Percentiles rank a stretch among this genome's conserved stretches.
phyloP scores from a whole-genome alignment of 441 rosid genomes.

The Rhodomyrtus psidioides region DNA sequence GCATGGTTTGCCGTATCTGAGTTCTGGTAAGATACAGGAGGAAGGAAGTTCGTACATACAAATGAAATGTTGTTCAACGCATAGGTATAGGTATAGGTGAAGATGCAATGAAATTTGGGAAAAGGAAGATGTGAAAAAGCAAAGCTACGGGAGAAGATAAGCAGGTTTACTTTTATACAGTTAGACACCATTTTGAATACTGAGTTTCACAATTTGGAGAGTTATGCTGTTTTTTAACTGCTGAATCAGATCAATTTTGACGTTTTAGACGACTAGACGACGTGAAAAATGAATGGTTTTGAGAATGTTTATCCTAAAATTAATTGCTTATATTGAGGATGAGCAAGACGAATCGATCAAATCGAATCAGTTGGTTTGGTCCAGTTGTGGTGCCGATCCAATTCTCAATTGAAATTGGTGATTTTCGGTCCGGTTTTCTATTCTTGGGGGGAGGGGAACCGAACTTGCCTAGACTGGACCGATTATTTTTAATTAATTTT shows the following conservation, averaged over 20 bases:
- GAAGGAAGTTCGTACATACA: background rate
- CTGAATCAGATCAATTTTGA: background rate
- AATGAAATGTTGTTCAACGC: background rate
- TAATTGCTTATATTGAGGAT: too few species aligned
- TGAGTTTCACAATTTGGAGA: background rate
- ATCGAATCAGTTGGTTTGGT: too few species aligned
- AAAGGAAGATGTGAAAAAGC: background rate
- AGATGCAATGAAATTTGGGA: background rate
- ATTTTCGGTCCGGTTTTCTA: too few species aligned
- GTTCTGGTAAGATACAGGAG: background rate
- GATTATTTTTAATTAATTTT: too few species aligned
- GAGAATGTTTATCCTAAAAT: too few species aligned
- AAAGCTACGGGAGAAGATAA: background rate
- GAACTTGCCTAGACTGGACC: too few species aligned
- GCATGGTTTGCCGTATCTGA: slow-evolving; percentile 8
- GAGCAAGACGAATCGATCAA: too few species aligned
- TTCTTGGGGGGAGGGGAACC: too few species aligned
- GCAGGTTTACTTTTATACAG: background rate
- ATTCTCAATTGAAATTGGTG: too few species aligned
- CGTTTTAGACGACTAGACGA: too few species aligned
- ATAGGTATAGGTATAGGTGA: background rate
- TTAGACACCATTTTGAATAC: background rate
- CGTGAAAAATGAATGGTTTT: too few species aligned
- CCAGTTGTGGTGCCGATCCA: too few species aligned
- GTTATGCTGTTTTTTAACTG: background rate